Evolutionary conservation across 306 rosid genomes (phyloP).

Genomic region (Gynostemma pentaphyllum): DNA sequence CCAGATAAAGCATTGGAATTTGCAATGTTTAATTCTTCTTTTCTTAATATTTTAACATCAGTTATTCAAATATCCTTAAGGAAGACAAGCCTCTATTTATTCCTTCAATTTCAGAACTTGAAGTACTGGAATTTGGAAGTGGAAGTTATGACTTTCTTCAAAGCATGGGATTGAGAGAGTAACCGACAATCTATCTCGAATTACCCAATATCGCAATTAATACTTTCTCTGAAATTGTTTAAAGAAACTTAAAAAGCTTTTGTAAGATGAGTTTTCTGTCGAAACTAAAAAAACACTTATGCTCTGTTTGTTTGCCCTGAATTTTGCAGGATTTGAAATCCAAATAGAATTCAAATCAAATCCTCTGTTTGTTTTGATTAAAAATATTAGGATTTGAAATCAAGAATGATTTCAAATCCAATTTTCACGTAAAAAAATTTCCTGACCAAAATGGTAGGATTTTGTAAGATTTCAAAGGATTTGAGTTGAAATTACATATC

Average conservation of each 20-base stretch:
- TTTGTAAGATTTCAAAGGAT: too few species aligned
- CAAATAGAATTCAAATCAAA: too few species aligned
- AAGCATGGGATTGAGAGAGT: not conserved
- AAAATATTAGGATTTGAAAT: too few species aligned
- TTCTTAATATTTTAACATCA: not conserved
- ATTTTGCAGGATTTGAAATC: too few species aligned
- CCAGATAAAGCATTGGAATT: not conserved
- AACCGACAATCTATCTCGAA: not conserved
- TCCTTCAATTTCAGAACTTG: not conserved
- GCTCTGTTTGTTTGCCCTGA: too few species aligned
- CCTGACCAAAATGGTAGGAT: too few species aligned
- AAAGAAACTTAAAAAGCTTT: slow-evolving; percentile 1
- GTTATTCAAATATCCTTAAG: not conserved
- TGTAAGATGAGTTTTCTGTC: too few species aligned
- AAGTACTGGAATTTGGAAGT: not conserved
- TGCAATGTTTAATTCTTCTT: not conserved
- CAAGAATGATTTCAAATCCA: too few species aligned
- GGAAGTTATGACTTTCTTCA: not conserved
- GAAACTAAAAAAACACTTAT: too few species aligned
- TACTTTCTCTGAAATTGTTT: not conserved
- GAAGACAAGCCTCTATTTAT: not conserved
- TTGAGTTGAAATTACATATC: too few species aligned
- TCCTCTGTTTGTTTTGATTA: too few species aligned
- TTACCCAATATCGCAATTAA: not conserved
- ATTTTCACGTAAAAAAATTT: too few species aligned